Evolutionary conservation across 192 early-diverging fungal species (phyloP).

Genomic region (Coemansia sp.): DNA sequence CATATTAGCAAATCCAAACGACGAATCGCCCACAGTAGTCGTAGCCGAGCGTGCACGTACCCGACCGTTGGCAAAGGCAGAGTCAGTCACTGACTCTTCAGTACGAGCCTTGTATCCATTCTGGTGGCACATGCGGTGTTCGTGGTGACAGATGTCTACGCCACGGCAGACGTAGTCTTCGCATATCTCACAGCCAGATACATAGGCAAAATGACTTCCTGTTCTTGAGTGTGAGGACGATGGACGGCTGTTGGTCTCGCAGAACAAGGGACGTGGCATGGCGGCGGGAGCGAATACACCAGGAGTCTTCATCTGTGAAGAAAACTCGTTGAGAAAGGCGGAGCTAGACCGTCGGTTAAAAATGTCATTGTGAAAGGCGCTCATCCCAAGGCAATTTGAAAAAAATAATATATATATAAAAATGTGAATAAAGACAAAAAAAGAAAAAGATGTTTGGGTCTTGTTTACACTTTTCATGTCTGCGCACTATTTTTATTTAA

Average conservation of each 20-base stretch:
- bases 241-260: constrained; percentile 12
- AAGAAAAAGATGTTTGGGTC: neutral
- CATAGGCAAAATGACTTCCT: constrained; percentile 40
- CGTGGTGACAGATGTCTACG: constrained; percentile 35
- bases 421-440: constrained; percentile 3
- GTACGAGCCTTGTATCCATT: constrained; percentile 26
- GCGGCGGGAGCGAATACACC: constrained; percentile 41
- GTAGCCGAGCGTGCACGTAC: constrained; percentile 47
- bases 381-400: constrained; percentile 20
- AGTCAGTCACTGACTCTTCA: constrained; percentile 43
- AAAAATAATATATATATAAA: constrained; percentile 3
- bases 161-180: constrained; percentile 45
- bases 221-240: constrained; percentile 5
- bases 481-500: neutral
- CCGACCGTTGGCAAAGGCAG: constrained; percentile 38
- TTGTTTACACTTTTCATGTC: neutral
- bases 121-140: constrained; percentile 34
- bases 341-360: constrained; percentile 26
- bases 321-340: constrained; percentile 11
- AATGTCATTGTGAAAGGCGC: constrained; percentile 51
- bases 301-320: constrained; percentile 28
- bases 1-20: constrained; percentile 52
- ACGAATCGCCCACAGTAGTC: constrained; percentile 40
- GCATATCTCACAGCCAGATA: constrained; percentile 45
- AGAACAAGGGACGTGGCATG: constrained; percentile 49